Evolutionary conservation across 208 protist genomes (phyloP), one percentile per base, ranked within the genome.

Genomic region (Wallacemonas sp.): DNA sequence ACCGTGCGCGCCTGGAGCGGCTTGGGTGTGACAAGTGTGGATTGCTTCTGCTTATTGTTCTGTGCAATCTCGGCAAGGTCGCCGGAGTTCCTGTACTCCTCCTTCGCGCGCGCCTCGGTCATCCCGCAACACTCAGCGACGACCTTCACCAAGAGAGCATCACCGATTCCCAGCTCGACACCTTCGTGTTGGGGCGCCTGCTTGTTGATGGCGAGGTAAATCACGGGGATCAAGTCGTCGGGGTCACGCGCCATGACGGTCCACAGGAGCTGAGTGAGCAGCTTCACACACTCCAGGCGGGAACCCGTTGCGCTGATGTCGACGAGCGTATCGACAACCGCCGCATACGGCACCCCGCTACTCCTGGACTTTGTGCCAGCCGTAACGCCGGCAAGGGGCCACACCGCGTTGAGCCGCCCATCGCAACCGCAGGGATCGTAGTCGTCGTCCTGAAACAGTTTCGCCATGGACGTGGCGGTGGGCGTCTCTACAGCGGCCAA

Each of bases 141-240:
- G 10, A 94, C 90, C 68, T 99, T 98, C 30, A 98, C 74, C 12
- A 99, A 58, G 8, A 99, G 74, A 5, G 94, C 84, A 37, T 99
- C 98, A 26, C 98, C 98, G 50, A 99, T 91, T 27, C 98, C 98
- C 0, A 99, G 87, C 79, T 99, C 98, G 30, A 99, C 79, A 0
- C 97, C 98, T 45, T 96, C 87, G 69, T 98, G 98, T 12, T 93
- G 83, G 5, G 98, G 98, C 0, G 95, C 97, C 27, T 99, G 84
- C 72, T 97, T 97, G 91, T 98, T 98, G 52, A 98, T 87, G 9
- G 90, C 87, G 21, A 99, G 69, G 76, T 99, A 99, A 22, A 99
- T 74, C 38, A 85, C 74, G 1, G 79, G 54, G 0, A 98, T 63
- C 15, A 99, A 66, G 57, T 98, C 94, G 5, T 68, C 53, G 30